These are phyloP conservation scores for Thelonectria olida DNA, from an alignment of 2,329 filamentous ascomycete species.

Conservation along the genomic window DNA sequence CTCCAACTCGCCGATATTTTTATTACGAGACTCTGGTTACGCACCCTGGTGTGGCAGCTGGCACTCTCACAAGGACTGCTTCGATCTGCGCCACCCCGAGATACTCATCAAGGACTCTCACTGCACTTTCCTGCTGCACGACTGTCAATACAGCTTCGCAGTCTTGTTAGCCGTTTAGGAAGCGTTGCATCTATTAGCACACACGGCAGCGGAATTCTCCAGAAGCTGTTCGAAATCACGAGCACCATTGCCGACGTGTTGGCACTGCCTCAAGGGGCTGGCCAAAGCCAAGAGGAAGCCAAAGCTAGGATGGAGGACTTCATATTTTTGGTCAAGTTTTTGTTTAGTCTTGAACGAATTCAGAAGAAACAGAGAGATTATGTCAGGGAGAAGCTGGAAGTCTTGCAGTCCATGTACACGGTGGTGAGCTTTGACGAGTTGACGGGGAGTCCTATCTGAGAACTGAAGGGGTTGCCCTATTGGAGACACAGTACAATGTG, in stretches of 20 bases:
- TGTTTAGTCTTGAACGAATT: conserved; percentile 59
- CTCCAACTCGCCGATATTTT: conserved; percentile 53
- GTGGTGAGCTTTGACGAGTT: conserved; percentile 40
- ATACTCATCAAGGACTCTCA: conserved; percentile 49
- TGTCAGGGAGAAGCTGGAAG: conserved; percentile 50
- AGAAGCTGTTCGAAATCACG: conserved; percentile 69
- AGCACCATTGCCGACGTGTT: conserved; percentile 68
- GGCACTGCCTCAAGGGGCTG: conserved; percentile 56
- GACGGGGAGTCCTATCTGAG: conserved; percentile 33
- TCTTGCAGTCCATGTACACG: conserved; percentile 44
- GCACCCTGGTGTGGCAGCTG: conserved; percentile 53
- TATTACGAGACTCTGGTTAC: conserved; percentile 52
- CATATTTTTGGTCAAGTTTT: conserved; percentile 59
- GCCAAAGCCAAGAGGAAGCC: conserved; percentile 52
- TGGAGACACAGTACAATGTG: too few relatives aligned
- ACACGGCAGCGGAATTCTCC: conserved; percentile 64
- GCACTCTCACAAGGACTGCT: conserved; percentile 51
- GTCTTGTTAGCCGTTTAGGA: conserved; percentile 46
- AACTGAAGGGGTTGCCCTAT: background rate
- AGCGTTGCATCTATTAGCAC: conserved; percentile 58
- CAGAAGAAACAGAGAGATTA: conserved; percentile 55
- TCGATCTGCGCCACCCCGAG: conserved; percentile 43
- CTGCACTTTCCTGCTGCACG: conserved; percentile 51
- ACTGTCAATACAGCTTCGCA: conserved; percentile 50
- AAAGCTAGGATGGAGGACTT: conserved; percentile 62